phyloP scores from a whole-genome alignment of 352 stramenopile genomes.

The Globisporangium perplexum region DNA sequence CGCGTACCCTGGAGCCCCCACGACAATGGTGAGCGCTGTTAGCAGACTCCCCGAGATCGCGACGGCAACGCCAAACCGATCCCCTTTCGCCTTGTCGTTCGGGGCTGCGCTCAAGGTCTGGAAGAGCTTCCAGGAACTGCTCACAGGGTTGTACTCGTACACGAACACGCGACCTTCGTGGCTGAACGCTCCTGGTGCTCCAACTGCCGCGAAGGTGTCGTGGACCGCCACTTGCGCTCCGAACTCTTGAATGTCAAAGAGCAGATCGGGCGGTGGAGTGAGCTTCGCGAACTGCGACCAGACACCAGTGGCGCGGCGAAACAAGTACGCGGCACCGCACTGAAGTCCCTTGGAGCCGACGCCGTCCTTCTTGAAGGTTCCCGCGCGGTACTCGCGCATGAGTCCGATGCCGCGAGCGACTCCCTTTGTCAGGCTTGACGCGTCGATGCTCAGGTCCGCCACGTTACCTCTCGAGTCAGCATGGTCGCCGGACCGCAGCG shows the following conservation, averaged over 20 bases:
- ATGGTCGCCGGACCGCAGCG: conserved; percentile 50
- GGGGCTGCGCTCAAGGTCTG: conserved; percentile 53
- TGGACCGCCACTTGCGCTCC: conserved; percentile 41
- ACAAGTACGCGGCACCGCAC: conserved; percentile 69
- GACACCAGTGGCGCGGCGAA: conserved; percentile 24
- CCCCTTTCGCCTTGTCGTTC: conserved; percentile 31
- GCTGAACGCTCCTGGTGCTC: conserved; percentile 45
- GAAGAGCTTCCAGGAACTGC: conserved; percentile 46
- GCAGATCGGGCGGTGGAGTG: conserved; percentile 24
- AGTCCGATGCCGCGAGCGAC: conserved; percentile 17
- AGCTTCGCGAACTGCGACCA: conserved; percentile 65
- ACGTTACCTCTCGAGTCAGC: conserved; percentile 53
- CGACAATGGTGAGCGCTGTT: conserved; percentile 41
- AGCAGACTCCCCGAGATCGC: conserved; percentile 43
- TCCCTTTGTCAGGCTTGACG: conserved; percentile 34
- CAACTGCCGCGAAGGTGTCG: conserved; percentile 48
- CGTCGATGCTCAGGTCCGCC: conserved; percentile 43
- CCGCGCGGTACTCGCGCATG: conserved; percentile 49
- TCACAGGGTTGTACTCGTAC: conserved; percentile 54
- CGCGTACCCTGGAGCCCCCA: conserved; percentile 68
- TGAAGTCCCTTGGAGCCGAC: conserved; percentile 54
- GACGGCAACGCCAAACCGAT: conserved; percentile 69
- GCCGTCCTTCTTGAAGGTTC: conserved; percentile 60
- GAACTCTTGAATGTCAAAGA: conserved; percentile 52
- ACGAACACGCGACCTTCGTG: conserved; percentile 67